Percentiles rank a stretch among this genome's conserved stretches.
Evolutionary conservation across 2,329 filamentous ascomycete genomes (phyloP).

Genomic region (Cordyceps cicadae): DNA sequence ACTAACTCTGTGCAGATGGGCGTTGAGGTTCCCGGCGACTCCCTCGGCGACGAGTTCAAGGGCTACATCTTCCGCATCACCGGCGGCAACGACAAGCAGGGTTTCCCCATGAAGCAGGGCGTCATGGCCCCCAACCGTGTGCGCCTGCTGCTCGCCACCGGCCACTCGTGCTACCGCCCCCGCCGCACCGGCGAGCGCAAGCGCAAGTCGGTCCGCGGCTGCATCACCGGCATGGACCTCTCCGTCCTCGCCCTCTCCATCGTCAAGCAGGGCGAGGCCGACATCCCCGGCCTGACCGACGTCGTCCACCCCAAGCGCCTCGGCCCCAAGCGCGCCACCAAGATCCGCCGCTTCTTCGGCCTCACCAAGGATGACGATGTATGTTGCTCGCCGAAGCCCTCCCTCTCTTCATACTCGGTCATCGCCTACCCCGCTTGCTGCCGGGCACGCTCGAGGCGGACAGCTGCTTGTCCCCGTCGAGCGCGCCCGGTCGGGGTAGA

Average conservation of each 20-base stretch:
- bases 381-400: slow-evolving; percentile 47
- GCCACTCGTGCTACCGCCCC: slow-evolving; percentile 99
- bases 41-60: slow-evolving; percentile 98
- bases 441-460: slow-evolving; percentile 31
- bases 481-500: slow-evolving; percentile 41
- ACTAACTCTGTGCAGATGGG: slow-evolving; percentile 57
- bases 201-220: slow-evolving; percentile 97
- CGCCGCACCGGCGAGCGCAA: slow-evolving; percentile 98
- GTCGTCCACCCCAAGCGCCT: slow-evolving; percentile 98
- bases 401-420: slow-evolving; percentile 48
- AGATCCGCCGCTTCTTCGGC: slow-evolving; percentile 99
- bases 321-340: slow-evolving; percentile 98
- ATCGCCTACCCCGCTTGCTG: slow-evolving; percentile 56
- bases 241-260: slow-evolving; percentile 89
- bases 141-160: slow-evolving; percentile 87
- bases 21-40: slow-evolving; percentile 86
- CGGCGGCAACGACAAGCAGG: slow-evolving; percentile 99
- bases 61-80: slow-evolving; percentile 99
- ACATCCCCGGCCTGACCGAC: slow-evolving; percentile 95
- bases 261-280: slow-evolving; percentile 94
- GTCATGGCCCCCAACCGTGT: slow-evolving; percentile 98
- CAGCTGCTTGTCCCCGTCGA: background rate
- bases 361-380: slow-evolving; percentile 99
- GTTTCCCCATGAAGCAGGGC: slow-evolving; percentile 99
- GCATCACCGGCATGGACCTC: slow-evolving; percentile 95